A percentile compares a stretch with the other conserved stretches of the same genome.
These are phyloP conservation scores for Ceratocystis alfenasii DNA, from an alignment of 2,329 filamentous ascomycete genomes.

Conservation along the genomic window DNA sequence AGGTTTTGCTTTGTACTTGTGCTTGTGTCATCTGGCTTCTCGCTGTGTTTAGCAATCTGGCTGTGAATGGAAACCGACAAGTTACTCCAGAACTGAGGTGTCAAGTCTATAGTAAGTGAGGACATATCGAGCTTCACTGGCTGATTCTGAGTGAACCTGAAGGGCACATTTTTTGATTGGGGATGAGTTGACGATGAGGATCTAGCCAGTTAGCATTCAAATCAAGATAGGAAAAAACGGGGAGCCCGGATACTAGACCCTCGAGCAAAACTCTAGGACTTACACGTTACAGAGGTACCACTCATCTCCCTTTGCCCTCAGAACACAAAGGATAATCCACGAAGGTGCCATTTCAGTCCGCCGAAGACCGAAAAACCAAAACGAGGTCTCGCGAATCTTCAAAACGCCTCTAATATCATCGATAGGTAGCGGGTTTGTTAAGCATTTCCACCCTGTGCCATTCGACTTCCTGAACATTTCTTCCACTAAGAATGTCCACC, in stretches of 20 bases:
- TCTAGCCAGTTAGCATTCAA: neutral
- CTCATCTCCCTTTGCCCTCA: slow-evolving; percentile 59
- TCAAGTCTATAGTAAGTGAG: slow-evolving; percentile 35
- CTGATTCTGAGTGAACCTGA: slow-evolving; percentile 9
- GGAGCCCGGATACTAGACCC: neutral
- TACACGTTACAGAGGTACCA: slow-evolving; percentile 66
- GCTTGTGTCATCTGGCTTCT: neutral
- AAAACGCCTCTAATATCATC: slow-evolving; percentile 49
- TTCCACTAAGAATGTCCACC: slow-evolving; percentile 50
- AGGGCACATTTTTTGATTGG: neutral
- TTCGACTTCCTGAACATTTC: slow-evolving; percentile 49
- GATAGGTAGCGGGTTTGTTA: slow-evolving; percentile 37
- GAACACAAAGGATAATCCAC: slow-evolving; percentile 61
- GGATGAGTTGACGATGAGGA: neutral
- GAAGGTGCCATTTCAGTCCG: slow-evolving; percentile 57
- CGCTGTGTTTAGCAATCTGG: slow-evolving; percentile 14
- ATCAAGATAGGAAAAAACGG: neutral
- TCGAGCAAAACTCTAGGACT: slow-evolving; percentile 27
- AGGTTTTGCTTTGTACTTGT: neutral
- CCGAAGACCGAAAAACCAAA: slow-evolving; percentile 56
- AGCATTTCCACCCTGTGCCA: slow-evolving; percentile 51
- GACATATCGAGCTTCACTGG: slow-evolving; percentile 32
- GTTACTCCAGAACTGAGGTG: slow-evolving; percentile 41
- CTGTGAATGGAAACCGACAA: slow-evolving; percentile 36
- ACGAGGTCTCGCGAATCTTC: slow-evolving; percentile 48